phyloP scores from a whole-genome alignment of 257 asterid species.

The Dorcoceras hygrometricum region DNA sequence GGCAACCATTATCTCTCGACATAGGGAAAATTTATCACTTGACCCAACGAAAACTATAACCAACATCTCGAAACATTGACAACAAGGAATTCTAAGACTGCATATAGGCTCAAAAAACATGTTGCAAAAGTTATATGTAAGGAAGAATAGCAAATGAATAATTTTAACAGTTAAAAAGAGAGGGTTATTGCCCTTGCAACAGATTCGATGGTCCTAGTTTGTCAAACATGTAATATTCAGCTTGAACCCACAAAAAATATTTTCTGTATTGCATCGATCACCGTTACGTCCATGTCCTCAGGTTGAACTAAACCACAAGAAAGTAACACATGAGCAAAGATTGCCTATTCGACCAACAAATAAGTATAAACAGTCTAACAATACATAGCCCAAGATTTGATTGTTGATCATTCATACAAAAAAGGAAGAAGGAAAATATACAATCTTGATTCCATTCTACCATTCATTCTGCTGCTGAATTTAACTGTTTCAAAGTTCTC shows the following conservation, averaged over 20 bases:
- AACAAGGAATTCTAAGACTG: too few species aligned
- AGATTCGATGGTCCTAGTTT: too few species aligned
- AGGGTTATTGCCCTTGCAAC: too few species aligned
- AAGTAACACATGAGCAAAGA: not conserved
- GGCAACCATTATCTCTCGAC: too few species aligned
- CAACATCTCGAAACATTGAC: not conserved
- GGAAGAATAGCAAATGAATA: not conserved
- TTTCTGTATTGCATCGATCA: too few species aligned
- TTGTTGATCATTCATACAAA: not conserved
- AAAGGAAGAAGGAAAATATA: not conserved
- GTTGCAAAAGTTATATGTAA: not conserved
- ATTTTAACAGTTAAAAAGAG: too few species aligned
- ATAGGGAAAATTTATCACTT: not conserved
- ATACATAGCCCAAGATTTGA: not conserved
- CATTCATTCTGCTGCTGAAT: not conserved
- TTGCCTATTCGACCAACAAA: not conserved
- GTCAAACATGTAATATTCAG: too few species aligned
- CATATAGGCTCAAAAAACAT: too few species aligned
- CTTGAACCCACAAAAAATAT: too few species aligned
- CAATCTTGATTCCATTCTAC: not conserved
- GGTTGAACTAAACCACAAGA: too few species aligned
- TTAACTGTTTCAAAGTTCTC: constrained; percentile 35
- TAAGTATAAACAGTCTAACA: not conserved
- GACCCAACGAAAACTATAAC: not conserved
- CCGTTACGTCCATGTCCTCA: too few species aligned